Conservation (phyloP, 306 rosid genomes). For the Malus sylvestris region DNA sequence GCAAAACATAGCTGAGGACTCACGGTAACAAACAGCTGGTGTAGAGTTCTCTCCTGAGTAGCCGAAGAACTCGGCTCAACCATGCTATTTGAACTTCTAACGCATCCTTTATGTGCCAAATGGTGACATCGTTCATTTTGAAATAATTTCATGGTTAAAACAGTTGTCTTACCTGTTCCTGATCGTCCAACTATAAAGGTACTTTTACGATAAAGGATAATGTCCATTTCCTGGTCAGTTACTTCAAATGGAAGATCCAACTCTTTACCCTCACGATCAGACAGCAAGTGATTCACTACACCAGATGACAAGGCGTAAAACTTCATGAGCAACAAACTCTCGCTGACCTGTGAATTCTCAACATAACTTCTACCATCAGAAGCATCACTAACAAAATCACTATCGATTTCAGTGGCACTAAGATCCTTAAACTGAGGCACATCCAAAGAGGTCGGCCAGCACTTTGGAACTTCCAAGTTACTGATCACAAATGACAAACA, state of each 20-base stretch:
- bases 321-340: constrained; percentile 73
- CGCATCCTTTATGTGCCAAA: constrained; percentile 21
- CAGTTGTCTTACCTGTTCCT: constrained; percentile 91
- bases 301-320: constrained; percentile 53
- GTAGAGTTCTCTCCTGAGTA: constrained; percentile 26
- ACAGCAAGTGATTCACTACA: constrained; percentile 52
- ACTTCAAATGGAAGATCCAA: constrained; percentile 73
- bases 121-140: constrained; percentile 48
- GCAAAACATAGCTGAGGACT: constrained; percentile 72
- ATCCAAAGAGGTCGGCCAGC: constrained; percentile 38
- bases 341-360: constrained; percentile 74
- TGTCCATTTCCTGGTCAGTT: constrained; percentile 56
- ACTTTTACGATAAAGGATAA: constrained; percentile 49
- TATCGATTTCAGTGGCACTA: constrained; percentile 12
- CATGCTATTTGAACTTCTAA: constrained; percentile 11
- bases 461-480: constrained; percentile 46
- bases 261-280: constrained; percentile 44
- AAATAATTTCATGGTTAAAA: constrained; percentile 66
- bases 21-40: constrained; percentile 71
- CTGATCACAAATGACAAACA: constrained; percentile 16
- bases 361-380: constrained; percentile 52
- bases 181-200: constrained; percentile 68
- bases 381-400: constrained; percentile 17
- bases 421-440: constrained; percentile 33
- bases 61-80: constrained; percentile 7